phyloP scores from a whole-genome alignment of 306 rosid species.

The Potentilla sterilis region DNA sequence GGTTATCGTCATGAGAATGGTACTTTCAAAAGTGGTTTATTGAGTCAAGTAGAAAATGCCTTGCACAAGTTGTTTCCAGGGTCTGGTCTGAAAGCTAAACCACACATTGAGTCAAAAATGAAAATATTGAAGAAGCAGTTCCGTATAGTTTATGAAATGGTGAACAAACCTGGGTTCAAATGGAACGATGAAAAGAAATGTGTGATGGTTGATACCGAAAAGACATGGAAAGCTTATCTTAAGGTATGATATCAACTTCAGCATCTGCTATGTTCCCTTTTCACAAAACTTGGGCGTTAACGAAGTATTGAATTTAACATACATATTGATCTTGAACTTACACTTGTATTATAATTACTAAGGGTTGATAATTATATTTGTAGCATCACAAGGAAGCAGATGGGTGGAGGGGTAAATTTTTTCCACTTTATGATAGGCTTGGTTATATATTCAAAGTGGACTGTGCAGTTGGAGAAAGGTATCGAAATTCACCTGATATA shows the following conservation, averaged over 20 bases:
- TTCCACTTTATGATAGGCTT: slow-evolving; percentile 14
- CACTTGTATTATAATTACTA: background rate
- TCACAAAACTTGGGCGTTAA: background rate
- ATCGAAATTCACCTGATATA: background rate
- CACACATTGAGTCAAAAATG: slow-evolving; percentile 22
- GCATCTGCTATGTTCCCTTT: background rate
- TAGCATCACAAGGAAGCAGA: slow-evolving; percentile 22
- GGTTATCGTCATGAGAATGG: slow-evolving; percentile 10
- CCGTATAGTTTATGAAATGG: slow-evolving; percentile 12
- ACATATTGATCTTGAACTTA: background rate
- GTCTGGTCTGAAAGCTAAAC: slow-evolving; percentile 9
- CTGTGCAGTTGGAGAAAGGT: background rate
- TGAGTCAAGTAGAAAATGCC: slow-evolving; percentile 9
- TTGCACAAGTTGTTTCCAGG: background rate
- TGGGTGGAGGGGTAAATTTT: slow-evolving; percentile 14
- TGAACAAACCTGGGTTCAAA: slow-evolving; percentile 1
- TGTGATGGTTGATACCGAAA: slow-evolving; percentile 14
- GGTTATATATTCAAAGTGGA: slow-evolving; percentile 2
- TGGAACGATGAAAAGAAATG: slow-evolving; percentile 19
- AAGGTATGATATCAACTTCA: background rate
- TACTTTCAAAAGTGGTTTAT: slow-evolving; percentile 16
- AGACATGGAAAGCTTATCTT: slow-evolving; percentile 19
- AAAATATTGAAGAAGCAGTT: slow-evolving; percentile 10
- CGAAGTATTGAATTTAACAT: background rate
- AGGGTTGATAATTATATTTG: background rate